Conservation (phyloP, 257 asterid genomes). For the Penstemon eatonii region DNA sequence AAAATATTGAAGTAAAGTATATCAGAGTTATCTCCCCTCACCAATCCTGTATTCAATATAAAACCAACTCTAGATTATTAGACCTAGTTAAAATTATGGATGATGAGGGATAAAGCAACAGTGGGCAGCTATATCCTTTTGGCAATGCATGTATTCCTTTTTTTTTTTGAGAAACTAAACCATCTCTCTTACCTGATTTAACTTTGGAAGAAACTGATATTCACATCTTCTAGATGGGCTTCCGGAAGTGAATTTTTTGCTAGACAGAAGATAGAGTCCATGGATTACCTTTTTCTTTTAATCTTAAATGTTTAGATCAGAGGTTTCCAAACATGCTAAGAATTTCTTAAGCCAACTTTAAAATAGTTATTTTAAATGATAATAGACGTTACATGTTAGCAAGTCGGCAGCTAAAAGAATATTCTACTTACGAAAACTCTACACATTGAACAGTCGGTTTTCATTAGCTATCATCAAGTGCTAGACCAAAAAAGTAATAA, state of each 20-base stretch:
- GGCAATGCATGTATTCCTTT: not conserved
- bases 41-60: not conserved
- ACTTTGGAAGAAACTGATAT: not conserved
- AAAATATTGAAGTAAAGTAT: not conserved
- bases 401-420: constrained; percentile 1
- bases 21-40: not conserved
- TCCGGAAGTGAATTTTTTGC: not conserved
- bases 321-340: constrained; percentile 12
- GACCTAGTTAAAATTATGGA: not conserved
- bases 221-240: constrained; percentile 4
- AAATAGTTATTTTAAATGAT: not conserved
- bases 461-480: constrained; percentile 4
- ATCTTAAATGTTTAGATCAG: too few species aligned
- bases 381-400: not conserved
- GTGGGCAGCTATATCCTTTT: not conserved
- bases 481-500: not conserved
- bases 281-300: too few species aligned
- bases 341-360: constrained; percentile 15
- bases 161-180: not conserved
- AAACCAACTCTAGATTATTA: not conserved
- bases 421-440: constrained; percentile 9
- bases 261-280: too few species aligned
- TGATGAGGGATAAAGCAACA: not conserved
- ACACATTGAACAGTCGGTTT: constrained; percentile 1
- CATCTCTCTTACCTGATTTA: not conserved